A percentile compares a stretch with the other conserved stretches of the same genome.
Evolutionary conservation across 2,329 filamentous ascomycete species (phyloP).

Genomic region (Raffaelea ambrosiae): DNA sequence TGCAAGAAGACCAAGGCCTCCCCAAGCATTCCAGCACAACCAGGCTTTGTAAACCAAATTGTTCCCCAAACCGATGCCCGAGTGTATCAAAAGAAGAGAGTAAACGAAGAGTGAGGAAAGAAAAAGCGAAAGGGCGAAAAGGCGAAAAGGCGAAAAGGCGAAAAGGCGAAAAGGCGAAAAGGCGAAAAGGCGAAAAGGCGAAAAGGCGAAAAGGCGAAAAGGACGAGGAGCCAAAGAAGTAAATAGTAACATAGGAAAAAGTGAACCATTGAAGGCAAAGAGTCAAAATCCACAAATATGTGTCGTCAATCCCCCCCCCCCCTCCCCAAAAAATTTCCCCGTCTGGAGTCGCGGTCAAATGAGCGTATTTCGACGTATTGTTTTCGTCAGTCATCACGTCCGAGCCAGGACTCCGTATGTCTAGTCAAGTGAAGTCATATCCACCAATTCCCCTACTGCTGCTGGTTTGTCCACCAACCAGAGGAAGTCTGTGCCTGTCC

Average conservation of each 20-base stretch:
- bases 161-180: too few species aligned
- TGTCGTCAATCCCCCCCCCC: too few species aligned
- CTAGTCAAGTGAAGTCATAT: too few species aligned
- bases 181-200: too few species aligned
- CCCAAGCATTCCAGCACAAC: background rate
- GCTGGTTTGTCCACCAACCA: slow-evolving; percentile 46
- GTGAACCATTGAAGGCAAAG: background rate
- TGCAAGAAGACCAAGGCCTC: slow-evolving; percentile 8
- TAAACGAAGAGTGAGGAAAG: too few species aligned
- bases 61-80: background rate
- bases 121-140: too few species aligned
- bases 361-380: slow-evolving; percentile 3
- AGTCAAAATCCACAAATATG: background rate
- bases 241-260: background rate
- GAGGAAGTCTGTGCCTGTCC: slow-evolving; percentile 55
- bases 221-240: background rate
- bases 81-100: background rate
- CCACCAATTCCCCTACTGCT: slow-evolving; percentile 24
- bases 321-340: too few species aligned
- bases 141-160: too few species aligned
- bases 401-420: slow-evolving; percentile 7
- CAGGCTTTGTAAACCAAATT: background rate
- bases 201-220: too few species aligned
- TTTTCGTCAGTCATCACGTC: slow-evolving; percentile 4
- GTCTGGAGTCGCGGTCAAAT: background rate